Conservation (phyloP, 805 yeast species). For the Scheffersomyces ergatensis region DNA sequence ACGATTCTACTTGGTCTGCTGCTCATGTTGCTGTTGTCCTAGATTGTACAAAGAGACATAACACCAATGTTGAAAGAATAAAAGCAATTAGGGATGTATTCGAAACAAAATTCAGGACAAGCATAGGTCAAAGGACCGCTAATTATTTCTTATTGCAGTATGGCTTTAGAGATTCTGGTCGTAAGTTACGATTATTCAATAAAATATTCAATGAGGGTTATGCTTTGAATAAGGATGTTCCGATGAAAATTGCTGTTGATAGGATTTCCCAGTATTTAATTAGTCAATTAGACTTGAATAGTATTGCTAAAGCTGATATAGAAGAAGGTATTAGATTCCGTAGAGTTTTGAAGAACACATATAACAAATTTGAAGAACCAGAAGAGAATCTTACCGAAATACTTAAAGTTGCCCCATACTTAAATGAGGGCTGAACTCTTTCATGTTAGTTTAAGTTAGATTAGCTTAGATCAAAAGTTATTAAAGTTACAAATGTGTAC, state of each 20-base stretch:
- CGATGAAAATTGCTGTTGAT: constrained; percentile 1
- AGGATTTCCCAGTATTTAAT: constrained; percentile 1
- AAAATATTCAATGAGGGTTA: neutral
- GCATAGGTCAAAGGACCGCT: constrained; percentile 8
- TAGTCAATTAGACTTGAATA: constrained; percentile 4
- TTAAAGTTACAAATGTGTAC: too few species aligned
- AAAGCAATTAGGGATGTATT: constrained; percentile 10
- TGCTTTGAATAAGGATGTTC: neutral
- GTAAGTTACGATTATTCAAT: neutral
- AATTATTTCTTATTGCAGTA: constrained; percentile 16
- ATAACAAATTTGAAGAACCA: constrained; percentile 15
- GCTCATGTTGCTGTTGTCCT: constrained; percentile 11
- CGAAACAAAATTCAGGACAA: constrained; percentile 7
- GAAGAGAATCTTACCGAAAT: constrained; percentile 6
- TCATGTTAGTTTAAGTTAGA: too few species aligned
- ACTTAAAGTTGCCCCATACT: neutral
- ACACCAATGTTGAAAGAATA: constrained; percentile 6
- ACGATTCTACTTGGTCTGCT: constrained; percentile 14
- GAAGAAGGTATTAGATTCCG: constrained; percentile 13
- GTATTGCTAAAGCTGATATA: constrained; percentile 5
- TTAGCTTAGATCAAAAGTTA: too few species aligned
- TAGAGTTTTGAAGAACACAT: constrained; percentile 11
- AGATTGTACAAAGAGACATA: neutral
- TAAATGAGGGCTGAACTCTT: too few species aligned
- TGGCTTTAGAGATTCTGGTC: constrained; percentile 11